These are phyloP conservation scores for Monilinia polystroma DNA, from an alignment of 2,329 filamentous ascomycete genomes.

Conservation along the genomic window DNA sequence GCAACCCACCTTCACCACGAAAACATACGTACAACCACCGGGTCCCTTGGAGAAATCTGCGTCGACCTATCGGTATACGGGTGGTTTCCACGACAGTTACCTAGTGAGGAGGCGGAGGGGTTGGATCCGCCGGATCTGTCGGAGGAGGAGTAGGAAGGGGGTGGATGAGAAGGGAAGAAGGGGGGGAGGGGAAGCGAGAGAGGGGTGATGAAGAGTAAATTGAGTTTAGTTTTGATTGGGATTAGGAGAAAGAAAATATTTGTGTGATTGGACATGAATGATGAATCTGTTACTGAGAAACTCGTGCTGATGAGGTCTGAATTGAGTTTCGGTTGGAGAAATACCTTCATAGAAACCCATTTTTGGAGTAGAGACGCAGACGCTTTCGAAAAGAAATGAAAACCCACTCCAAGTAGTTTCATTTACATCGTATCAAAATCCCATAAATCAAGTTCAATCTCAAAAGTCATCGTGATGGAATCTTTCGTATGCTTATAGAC, in stretches of 20 bases:
- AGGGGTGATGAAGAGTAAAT: too few species aligned
- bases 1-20: constrained; percentile 41
- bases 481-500: constrained; percentile 27
- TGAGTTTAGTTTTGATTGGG: too few species aligned
- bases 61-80: constrained; percentile 42
- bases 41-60: constrained; percentile 40
- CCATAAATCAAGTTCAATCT: neutral
- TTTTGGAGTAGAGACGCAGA: too few species aligned
- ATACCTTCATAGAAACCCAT: too few species aligned
- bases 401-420: neutral
- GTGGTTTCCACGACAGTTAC: constrained; percentile 45
- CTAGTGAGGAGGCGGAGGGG: constrained; percentile 35
- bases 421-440: neutral
- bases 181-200: too few species aligned
- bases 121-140: constrained; percentile 25
- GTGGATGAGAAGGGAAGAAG: neutral
- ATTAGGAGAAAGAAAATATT: too few species aligned
- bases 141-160: neutral
- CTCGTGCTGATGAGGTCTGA: too few species aligned
- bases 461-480: constrained; percentile 24
- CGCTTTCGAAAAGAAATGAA: too few species aligned
- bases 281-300: too few species aligned
- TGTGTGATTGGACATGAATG: too few species aligned
- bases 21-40: constrained; percentile 41
- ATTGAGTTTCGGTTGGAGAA: too few species aligned